Conservation (phyloP, 2,329 filamentous ascomycete species). For the Pseudogymnoascus sp. region DNA sequence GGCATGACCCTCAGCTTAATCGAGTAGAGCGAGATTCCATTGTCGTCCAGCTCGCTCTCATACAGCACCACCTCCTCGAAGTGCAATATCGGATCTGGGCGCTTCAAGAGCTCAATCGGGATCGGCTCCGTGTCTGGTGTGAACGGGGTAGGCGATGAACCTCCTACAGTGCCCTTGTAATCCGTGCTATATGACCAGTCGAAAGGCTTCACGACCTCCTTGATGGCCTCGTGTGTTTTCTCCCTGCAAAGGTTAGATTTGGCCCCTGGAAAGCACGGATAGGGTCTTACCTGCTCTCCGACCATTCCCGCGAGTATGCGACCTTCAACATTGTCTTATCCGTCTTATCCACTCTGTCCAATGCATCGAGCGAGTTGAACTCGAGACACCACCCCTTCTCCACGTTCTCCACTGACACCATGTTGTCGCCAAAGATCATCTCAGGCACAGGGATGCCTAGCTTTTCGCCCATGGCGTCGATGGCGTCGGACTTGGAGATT, state of each 20-base stretch:
- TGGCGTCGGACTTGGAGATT: slow-evolving; percentile 85
- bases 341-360: slow-evolving; percentile 91
- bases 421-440: slow-evolving; percentile 99
- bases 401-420: slow-evolving; percentile 65
- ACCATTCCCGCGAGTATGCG: slow-evolving; percentile 84
- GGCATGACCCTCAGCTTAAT: slow-evolving; percentile 94
- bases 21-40: slow-evolving; percentile 83
- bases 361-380: slow-evolving; percentile 79
- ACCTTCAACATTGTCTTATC: slow-evolving; percentile 86
- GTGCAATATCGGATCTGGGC: slow-evolving; percentile 89
- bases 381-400: slow-evolving; percentile 67
- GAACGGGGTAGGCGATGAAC: slow-evolving; percentile 21
- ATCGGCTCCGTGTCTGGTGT: slow-evolving; percentile 42
- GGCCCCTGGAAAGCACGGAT: background rate
- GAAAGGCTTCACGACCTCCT: slow-evolving; percentile 89
- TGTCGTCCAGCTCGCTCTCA: slow-evolving; percentile 96
- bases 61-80: slow-evolving; percentile 95
- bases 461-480: slow-evolving; percentile 71
- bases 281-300: slow-evolving; percentile 34
- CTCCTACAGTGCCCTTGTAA: slow-evolving; percentile 64
- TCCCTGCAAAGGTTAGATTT: slow-evolving; percentile 44
- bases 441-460: slow-evolving; percentile 86
- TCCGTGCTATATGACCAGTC: slow-evolving; percentile 96
- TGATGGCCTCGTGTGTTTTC: slow-evolving; percentile 76
- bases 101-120: slow-evolving; percentile 76